phyloP scores from a whole-genome alignment of 805 yeast species.

The Monosporozyma siamensis region DNA sequence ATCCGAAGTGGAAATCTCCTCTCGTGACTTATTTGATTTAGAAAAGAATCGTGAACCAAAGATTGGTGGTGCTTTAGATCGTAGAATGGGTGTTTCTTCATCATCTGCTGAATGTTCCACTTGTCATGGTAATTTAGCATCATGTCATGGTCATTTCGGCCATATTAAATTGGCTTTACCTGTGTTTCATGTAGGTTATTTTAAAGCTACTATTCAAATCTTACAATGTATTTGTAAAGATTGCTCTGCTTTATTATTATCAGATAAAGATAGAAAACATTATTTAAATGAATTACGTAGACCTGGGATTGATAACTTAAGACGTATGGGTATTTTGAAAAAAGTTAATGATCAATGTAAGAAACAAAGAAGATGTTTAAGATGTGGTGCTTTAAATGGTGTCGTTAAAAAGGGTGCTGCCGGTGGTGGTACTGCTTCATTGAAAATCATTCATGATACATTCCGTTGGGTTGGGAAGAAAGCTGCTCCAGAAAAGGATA shows the following conservation, averaged over 20 bases:
- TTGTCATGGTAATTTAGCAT: slow-evolving; percentile 82
- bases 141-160: slow-evolving; percentile 98
- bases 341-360: slow-evolving; percentile 85
- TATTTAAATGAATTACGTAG: slow-evolving; percentile 72
- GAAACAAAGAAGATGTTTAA: slow-evolving; percentile 83
- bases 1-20: slow-evolving; percentile 86
- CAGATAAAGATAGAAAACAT: slow-evolving; percentile 58
- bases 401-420: slow-evolving; percentile 94
- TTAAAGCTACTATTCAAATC: slow-evolving; percentile 81
- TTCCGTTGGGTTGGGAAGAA: slow-evolving; percentile 94
- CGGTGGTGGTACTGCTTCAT: slow-evolving; percentile 85
- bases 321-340: slow-evolving; percentile 83
- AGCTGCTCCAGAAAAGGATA: slow-evolving; percentile 68
- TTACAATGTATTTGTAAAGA: slow-evolving; percentile 85
- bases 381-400: slow-evolving; percentile 86
- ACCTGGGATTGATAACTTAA: slow-evolving; percentile 81
- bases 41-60: slow-evolving; percentile 84
- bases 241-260: slow-evolving; percentile 71
- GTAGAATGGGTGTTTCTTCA: slow-evolving; percentile 88
- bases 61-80: slow-evolving; percentile 79
- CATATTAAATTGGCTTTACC: slow-evolving; percentile 89
- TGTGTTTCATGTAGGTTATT: slow-evolving; percentile 95
- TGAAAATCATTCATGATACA: slow-evolving; percentile 91
- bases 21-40: slow-evolving; percentile 84
- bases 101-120: slow-evolving; percentile 80